Evolutionary conservation across 495 filamentous ascomycete genomes (phyloP), one percentile per base, ranked within the genome.

Genomic region (Penicillium turbatum): DNA sequence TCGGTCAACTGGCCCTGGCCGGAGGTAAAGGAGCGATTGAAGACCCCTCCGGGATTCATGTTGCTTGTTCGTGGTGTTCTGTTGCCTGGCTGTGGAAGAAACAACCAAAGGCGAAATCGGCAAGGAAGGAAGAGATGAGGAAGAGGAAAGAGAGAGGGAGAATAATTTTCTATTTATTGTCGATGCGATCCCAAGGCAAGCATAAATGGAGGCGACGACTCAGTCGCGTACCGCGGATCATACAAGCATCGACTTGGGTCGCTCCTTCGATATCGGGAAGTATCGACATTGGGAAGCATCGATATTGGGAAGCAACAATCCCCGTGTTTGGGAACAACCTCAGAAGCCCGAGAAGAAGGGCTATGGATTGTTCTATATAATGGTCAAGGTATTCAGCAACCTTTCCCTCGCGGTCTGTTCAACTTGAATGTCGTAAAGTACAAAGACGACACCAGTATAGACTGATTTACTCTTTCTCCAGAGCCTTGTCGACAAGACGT

Each of bases 401-500:
- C n/a, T n/a, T n/a, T n/a, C n/a, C n/a, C n/a, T n/a, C n/a, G n/a
- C n/a, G n/a, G 21, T 24, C 21, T 24, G 21, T 24, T 24, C 19
- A n/a, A 13, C 12, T 40, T 27, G 21, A n/a, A 13, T n/a, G n/a
- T 16, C 35, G 24, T 29, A 10, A 17, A 7, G 29, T 30, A 29
- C 27, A 44, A 29, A 30, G 9, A 11, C 6, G 37, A 15, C 7
- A 16, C 2, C 4, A 21, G 7, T 2, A 7, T 17, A 44, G 2
- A 24, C 1, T 39, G 3, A 37, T 2, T 48, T 39, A 68, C 39
- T 71, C 62, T 42, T 37, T 47, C 24, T 60, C 60, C 30, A 76
- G 19, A n/a, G 58, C 65, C 31, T 34, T 29, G 24, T 61, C 54
- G 17, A 72, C 63, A 47, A 71, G 12, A 26, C 29, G 53, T 48